A percentile compares a stretch with the other conserved stretches of the same genome.
These are phyloP conservation scores for Fusarium dimerum DNA, from an alignment of 2,329 filamentous ascomycete genomes.

Conservation along the genomic window DNA sequence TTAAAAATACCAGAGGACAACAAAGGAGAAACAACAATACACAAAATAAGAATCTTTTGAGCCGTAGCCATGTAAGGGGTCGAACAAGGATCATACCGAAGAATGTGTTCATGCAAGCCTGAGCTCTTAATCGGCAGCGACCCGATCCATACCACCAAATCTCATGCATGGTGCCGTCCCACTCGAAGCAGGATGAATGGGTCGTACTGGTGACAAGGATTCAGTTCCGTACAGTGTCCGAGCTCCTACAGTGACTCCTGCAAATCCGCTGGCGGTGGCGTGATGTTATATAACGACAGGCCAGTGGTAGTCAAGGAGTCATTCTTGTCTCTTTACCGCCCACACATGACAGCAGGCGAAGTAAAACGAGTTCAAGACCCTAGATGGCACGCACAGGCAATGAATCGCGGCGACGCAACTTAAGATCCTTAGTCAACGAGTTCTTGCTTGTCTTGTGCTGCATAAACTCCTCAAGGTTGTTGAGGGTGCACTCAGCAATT, in stretches of 20 bases:
- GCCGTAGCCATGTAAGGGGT: constrained; percentile 3
- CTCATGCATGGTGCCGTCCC: too few species aligned
- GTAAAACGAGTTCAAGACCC: not conserved
- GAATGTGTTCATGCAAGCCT: constrained; percentile 21
- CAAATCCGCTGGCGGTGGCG: not conserved
- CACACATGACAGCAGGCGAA: constrained; percentile 10
- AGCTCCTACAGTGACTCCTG: not conserved
- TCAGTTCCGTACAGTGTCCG: constrained; percentile 5
- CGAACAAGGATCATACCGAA: constrained; percentile 18
- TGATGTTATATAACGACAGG: not conserved
- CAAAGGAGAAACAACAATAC: not conserved
- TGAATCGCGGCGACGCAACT: constrained; percentile 28
- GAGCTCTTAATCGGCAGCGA: too few species aligned
- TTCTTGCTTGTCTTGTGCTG: constrained; percentile 33
- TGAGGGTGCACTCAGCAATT: constrained; percentile 61
- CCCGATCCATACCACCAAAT: not conserved
- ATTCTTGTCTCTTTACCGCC: not conserved
- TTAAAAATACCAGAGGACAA: too few species aligned
- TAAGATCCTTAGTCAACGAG: constrained; percentile 33
- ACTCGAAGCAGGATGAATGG: constrained; percentile 6
- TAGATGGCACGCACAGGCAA: constrained; percentile 36
- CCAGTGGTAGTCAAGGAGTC: not conserved
- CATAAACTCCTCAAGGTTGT: constrained; percentile 54
- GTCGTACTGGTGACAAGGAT: constrained; percentile 9
- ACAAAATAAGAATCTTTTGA: too few species aligned